A percentile compares a stretch with the other conserved stretches of the same genome.
Evolutionary conservation across 352 stramenopile species (phyloP).

Genomic region (Phytopythium helicoides): DNA sequence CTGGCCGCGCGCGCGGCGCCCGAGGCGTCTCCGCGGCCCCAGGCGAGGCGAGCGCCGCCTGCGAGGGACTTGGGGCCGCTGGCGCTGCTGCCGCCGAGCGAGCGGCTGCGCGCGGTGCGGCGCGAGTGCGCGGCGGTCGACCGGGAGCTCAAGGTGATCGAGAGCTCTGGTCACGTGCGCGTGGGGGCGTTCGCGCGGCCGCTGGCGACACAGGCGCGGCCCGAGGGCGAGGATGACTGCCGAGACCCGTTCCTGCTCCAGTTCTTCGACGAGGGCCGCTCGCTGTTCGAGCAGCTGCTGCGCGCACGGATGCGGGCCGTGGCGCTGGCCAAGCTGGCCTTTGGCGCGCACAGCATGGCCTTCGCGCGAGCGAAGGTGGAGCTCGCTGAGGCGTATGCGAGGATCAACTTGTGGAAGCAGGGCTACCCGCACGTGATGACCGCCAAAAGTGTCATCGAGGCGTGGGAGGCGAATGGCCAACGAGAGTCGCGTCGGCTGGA

Average conservation of each 20-base stretch:
- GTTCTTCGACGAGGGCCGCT: constrained; percentile 55
- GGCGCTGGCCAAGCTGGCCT: constrained; percentile 47
- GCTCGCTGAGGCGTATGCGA: constrained; percentile 50
- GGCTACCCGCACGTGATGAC: constrained; percentile 38
- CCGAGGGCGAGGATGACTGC: constrained; percentile 34
- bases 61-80: background rate
- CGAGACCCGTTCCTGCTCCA: constrained; percentile 54
- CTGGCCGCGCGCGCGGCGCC: background rate
- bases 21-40: background rate
- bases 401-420: constrained; percentile 72
- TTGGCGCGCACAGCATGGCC: constrained; percentile 30
- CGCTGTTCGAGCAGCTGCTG: constrained; percentile 62
- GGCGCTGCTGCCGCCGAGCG: constrained; percentile 2
- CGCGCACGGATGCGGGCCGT: constrained; percentile 51
- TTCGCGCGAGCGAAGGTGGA: constrained; percentile 49
- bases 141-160: constrained; percentile 56
- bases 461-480: constrained; percentile 20
- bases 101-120: background rate
- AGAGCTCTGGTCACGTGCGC: constrained; percentile 53
- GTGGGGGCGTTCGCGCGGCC: constrained; percentile 62
- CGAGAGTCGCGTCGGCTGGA: too few relatives aligned
- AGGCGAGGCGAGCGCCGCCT: background rate
- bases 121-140: constrained; percentile 30
- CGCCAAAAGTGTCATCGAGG: constrained; percentile 35
- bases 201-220: constrained; percentile 23